Evolutionary conservation across 805 yeast genomes (phyloP).

Genomic region (Limtongia smithiae): DNA sequence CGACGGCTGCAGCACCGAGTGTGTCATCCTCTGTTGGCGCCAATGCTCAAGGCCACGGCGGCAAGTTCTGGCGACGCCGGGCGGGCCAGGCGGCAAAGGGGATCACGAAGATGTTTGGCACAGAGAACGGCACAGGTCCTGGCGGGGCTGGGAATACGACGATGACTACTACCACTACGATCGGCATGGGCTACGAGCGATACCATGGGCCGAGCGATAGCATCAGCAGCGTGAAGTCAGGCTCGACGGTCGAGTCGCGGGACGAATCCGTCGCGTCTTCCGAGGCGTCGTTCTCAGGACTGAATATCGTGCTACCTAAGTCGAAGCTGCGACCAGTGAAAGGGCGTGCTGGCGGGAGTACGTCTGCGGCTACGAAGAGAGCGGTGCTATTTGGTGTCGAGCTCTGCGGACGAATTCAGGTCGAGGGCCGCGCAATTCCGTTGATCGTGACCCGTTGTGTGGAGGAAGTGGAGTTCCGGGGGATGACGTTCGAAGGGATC

Average conservation of each 20-base stretch:
- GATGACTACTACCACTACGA: too few relatives aligned
- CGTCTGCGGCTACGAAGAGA: background rate
- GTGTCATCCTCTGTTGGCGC: too few relatives aligned
- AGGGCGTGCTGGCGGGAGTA: background rate
- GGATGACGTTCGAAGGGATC: conserved; percentile 77
- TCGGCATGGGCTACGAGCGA: background rate
- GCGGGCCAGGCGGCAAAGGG: conserved; percentile 39
- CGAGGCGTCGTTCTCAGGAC: conserved; percentile 4
- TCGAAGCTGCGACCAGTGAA: conserved; percentile 13
- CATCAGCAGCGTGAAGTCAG: background rate
- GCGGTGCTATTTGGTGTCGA: conserved; percentile 43
- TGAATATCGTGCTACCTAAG: conserved; percentile 13
- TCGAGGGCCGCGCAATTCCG: conserved; percentile 66
- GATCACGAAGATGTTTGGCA: conserved; percentile 36
- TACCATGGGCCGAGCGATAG: background rate
- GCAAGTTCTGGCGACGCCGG: conserved; percentile 38
- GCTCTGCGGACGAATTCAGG: conserved; percentile 57
- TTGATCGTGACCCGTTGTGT: conserved; percentile 67
- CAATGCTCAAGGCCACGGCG: too few relatives aligned
- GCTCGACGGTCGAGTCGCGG: background rate
- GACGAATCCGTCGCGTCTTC: background rate
- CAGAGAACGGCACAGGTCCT: conserved; percentile 10
- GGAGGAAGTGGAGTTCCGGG: conserved; percentile 71
- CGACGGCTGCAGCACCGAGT: conserved; percentile 2
- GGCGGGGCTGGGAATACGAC: background rate